These are phyloP conservation scores for Pterulicium gracile DNA, from an alignment of 1,284 basidiomycete species.

Conservation along the genomic window DNA sequence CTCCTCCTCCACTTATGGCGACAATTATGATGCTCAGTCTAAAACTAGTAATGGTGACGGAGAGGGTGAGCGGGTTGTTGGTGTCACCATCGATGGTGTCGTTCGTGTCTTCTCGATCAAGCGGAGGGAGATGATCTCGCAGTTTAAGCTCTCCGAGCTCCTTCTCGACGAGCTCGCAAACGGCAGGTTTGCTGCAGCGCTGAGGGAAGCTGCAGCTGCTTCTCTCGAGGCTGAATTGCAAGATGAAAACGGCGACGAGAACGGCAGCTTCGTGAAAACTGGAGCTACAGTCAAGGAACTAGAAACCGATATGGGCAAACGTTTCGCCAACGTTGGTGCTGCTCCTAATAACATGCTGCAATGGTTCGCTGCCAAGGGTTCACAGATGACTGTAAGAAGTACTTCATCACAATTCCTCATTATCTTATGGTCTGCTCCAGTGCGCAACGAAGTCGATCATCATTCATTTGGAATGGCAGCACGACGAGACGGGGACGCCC, in stretches of 20 bases:
- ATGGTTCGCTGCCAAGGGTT: slow-evolving; percentile 87
- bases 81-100: slow-evolving; percentile 87
- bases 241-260: neutral
- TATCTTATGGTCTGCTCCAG: slow-evolving; percentile 26
- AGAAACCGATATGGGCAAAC: slow-evolving; percentile 53
- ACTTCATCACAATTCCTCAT: slow-evolving; percentile 5
- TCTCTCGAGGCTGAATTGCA: neutral
- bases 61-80: slow-evolving; percentile 71
- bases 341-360: slow-evolving; percentile 80
- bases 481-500: slow-evolving; percentile 32
- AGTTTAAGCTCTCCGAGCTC: slow-evolving; percentile 78
- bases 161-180: neutral
- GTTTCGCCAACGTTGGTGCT: slow-evolving; percentile 62
- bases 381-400: slow-evolving; percentile 82
- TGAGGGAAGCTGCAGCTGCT: neutral
- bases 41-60: slow-evolving; percentile 30
- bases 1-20: slow-evolving; percentile 16
- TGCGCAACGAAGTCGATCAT: slow-evolving; percentile 85
- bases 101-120: slow-evolving; percentile 85
- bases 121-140: slow-evolving; percentile 80
- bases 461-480: slow-evolving; percentile 81
- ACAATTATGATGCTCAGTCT: slow-evolving; percentile 21
- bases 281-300: slow-evolving; percentile 27
- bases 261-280: neutral
- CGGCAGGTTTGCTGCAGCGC: neutral